Evolutionary conservation across 768 basidiomycete species (phyloP).

Genomic region (Jaapia argillacea): DNA sequence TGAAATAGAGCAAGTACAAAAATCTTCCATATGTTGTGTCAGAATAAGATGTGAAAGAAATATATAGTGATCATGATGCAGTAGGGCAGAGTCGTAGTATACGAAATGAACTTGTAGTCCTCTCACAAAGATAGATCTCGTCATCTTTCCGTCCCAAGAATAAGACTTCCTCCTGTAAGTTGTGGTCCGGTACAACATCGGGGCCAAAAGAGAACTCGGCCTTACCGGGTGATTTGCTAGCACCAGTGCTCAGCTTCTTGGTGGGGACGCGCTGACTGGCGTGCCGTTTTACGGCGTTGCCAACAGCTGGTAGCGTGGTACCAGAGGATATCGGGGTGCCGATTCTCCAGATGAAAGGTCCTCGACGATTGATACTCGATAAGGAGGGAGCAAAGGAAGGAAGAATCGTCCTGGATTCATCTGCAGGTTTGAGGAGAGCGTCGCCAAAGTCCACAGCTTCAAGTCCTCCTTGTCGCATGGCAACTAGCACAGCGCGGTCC

Average conservation of each 20-base stretch:
- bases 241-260: slow-evolving; percentile 41
- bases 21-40: too few species aligned
- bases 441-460: slow-evolving; percentile 77
- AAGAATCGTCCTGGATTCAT: slow-evolving; percentile 63
- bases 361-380: slow-evolving; percentile 56
- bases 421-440: slow-evolving; percentile 70
- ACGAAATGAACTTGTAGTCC: slow-evolving; percentile 62
- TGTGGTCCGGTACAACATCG: slow-evolving; percentile 41
- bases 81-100: slow-evolving; percentile 57
- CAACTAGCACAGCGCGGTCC: slow-evolving; percentile 69
- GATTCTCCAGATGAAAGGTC: slow-evolving; percentile 76
- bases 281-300: slow-evolving; percentile 29
- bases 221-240: slow-evolving; percentile 37
- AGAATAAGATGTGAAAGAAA: too few species aligned
- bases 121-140: slow-evolving; percentile 76
- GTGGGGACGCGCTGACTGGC: slow-evolving; percentile 22
- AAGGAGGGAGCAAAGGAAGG: slow-evolving; percentile 60
- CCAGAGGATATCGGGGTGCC: slow-evolving; percentile 48
- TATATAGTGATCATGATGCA: slow-evolving; percentile 9
- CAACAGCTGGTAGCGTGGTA: slow-evolving; percentile 4
- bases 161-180: slow-evolving; percentile 56
- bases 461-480: slow-evolving; percentile 79
- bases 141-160: slow-evolving; percentile 72
- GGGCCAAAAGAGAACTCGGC: slow-evolving; percentile 36
- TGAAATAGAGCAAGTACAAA: too few species aligned